Percentiles rank a stretch among this genome's conserved stretches.
Evolutionary conservation across 805 yeast species (phyloP).

Genomic region (Ascoidea asiatica): DNA sequence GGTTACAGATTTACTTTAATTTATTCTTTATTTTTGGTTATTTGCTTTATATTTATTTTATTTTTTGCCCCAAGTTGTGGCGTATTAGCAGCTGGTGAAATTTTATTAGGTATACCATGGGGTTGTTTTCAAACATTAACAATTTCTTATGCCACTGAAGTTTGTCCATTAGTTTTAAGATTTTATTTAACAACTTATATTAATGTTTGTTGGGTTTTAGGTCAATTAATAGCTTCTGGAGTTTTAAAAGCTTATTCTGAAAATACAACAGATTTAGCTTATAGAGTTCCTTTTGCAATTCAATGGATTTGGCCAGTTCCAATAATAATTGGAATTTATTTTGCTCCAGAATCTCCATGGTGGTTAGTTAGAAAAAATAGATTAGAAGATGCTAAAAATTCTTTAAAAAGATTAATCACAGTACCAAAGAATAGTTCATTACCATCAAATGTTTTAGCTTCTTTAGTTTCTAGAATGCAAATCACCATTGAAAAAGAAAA

Average conservation of each 20-base stretch:
- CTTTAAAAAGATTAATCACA: no score
- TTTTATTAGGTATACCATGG: conserved; percentile 35
- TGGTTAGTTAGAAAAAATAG: conserved; percentile 33
- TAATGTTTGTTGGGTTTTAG: conserved; percentile 41
- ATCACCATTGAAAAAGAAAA: conserved; percentile 22
- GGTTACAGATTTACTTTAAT: conserved; percentile 32
- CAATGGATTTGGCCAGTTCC: conserved; percentile 53
- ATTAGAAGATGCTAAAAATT: conserved; percentile 27
- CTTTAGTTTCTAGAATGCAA: conserved; percentile 31
- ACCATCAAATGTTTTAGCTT: no score
- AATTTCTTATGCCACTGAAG: conserved; percentile 44
- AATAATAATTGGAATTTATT: conserved; percentile 24
- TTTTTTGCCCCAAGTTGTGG: conserved; percentile 30
- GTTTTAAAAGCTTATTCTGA: conserved; percentile 33
- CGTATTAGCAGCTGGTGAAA: conserved; percentile 27
- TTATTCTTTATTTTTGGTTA: conserved; percentile 17
- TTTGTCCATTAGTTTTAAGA: conserved; percentile 37
- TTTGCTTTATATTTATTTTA: conserved; percentile 29
- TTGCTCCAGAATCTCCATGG: conserved; percentile 49
- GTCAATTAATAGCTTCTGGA: conserved; percentile 43
- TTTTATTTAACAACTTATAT: conserved; percentile 34
- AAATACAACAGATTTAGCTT: conserved; percentile 29
- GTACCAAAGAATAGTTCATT: no score
- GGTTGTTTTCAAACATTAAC: conserved; percentile 41
- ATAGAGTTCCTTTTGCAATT: conserved; percentile 39